These are phyloP conservation scores for Cladosporium velox DNA, from an alignment of 2,329 filamentous ascomycete species.

Conservation along the genomic window DNA sequence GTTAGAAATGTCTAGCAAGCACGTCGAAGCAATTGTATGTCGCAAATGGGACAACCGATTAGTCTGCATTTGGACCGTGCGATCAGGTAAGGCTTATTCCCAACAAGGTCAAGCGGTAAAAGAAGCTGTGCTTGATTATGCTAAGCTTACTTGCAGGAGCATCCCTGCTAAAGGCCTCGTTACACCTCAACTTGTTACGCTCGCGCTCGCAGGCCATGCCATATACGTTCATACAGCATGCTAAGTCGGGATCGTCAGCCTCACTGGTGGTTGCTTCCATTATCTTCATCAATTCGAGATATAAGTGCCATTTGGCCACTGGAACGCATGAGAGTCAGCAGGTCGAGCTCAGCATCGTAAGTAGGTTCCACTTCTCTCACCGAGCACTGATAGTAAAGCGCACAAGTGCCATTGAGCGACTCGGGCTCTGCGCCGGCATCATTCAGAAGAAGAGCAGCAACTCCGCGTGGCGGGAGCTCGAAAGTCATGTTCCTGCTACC, in stretches of 20 bases:
- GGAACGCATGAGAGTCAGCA: background rate
- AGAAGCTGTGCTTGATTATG: background rate
- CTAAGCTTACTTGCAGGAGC: background rate
- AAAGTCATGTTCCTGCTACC: slow-evolving; percentile 27
- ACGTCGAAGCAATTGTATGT: background rate
- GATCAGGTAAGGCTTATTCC: background rate
- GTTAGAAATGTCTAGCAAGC: background rate
- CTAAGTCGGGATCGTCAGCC: too few relatives aligned
- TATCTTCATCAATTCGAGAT: slow-evolving; percentile 7
- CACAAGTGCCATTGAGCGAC: slow-evolving; percentile 21
- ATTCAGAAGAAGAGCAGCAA: slow-evolving; percentile 31
- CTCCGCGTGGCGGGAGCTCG: slow-evolving; percentile 28
- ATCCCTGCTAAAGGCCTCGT: background rate
- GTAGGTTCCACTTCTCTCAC: background rate
- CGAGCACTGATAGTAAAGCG: slow-evolving; percentile 22
- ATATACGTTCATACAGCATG: background rate
- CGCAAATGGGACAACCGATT: background rate
- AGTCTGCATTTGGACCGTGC: background rate
- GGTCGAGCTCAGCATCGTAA: background rate
- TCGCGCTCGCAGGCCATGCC: background rate
- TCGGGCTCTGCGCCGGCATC: slow-evolving; percentile 25
- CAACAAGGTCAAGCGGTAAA: background rate
- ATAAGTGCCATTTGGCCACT: slow-evolving; percentile 13
- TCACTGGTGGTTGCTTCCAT: background rate
- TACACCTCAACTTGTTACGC: background rate